These are phyloP conservation scores for Phytopythium litorale DNA, from an alignment of 352 stramenopile species.

Conservation along the genomic window DNA sequence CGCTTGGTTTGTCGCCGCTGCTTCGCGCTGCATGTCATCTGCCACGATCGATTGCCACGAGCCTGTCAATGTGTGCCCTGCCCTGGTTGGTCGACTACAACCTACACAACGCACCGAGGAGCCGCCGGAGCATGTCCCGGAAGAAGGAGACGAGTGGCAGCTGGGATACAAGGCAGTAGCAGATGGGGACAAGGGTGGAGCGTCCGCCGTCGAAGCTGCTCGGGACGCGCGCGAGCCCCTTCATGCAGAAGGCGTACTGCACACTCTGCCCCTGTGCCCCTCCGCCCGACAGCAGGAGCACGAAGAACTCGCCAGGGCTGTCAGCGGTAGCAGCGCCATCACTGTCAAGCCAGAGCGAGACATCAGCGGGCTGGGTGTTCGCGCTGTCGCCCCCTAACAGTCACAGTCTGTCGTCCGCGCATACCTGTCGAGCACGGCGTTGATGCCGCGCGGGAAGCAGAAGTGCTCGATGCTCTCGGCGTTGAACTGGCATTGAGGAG, in stretches of 20 bases:
- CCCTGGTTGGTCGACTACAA: not conserved
- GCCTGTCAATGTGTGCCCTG: not conserved
- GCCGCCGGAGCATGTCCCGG: slow-evolving; percentile 20
- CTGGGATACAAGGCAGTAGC: slow-evolving; percentile 47
- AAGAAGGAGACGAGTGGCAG: slow-evolving; percentile 45
- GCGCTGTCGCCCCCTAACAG: no score
- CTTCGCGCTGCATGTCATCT: slow-evolving; percentile 22
- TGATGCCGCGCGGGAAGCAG: slow-evolving; percentile 54
- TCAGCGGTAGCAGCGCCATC: no score
- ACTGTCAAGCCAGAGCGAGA: not conserved
- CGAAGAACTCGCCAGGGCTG: slow-evolving; percentile 32
- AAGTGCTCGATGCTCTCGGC: slow-evolving; percentile 74
- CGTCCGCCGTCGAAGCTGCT: slow-evolving; percentile 5
- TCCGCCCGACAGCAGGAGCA: slow-evolving; percentile 47
- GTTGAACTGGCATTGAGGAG: slow-evolving; percentile 61
- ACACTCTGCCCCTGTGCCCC: slow-evolving; percentile 42
- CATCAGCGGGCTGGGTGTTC: not conserved
- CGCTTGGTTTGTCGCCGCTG: slow-evolving; percentile 1
- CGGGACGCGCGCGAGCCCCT: slow-evolving; percentile 23
- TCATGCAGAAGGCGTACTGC: slow-evolving; percentile 58
- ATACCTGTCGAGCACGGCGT: not conserved
- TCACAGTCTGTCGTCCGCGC: not conserved
- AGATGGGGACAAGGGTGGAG: slow-evolving; percentile 27
- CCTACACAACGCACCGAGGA: slow-evolving; percentile 23
- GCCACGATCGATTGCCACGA: not conserved